Percentiles rank a stretch among this genome's conserved stretches.
phyloP scores from a whole-genome alignment of 1,284 basidiomycete genomes.

The Trichosporon sp. region DNA sequence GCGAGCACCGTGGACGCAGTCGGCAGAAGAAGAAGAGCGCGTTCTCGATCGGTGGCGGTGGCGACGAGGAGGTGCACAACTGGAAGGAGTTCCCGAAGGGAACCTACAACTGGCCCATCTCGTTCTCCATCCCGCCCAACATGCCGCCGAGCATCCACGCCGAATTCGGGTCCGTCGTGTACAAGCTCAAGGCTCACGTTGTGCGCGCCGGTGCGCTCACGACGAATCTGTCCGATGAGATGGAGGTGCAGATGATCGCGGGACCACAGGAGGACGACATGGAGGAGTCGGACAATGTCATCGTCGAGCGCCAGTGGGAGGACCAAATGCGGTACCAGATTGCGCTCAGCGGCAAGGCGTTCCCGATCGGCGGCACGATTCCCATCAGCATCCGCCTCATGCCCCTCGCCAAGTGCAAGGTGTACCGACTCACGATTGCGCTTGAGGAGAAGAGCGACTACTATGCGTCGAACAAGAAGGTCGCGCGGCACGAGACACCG shows the following conservation, averaged over 20 bases:
- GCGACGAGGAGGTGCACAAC: conserved; percentile 59
- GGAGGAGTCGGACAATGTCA: conserved; percentile 78
- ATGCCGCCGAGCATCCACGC: conserved; percentile 79
- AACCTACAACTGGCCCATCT: conserved; percentile 93
- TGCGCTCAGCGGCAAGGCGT: conserved; percentile 75
- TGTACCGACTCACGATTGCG: conserved; percentile 74
- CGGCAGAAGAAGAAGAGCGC: conserved; percentile 42
- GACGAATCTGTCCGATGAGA: conserved; percentile 68
- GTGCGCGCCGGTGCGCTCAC: conserved; percentile 81
- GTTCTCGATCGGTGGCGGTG: conserved; percentile 59
- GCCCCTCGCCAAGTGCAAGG: conserved; percentile 80
- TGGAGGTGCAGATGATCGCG: conserved; percentile 77
- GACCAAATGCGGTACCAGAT: conserved; percentile 78
- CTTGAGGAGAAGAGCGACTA: conserved; percentile 87
- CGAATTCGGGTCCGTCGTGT: conserved; percentile 76
- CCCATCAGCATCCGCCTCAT: conserved; percentile 80
- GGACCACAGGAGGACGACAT: conserved; percentile 74
- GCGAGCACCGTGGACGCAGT: conserved; percentile 52
- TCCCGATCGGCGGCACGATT: conserved; percentile 79
- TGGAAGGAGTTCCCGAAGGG: conserved; percentile 93
- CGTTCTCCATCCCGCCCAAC: conserved; percentile 78
- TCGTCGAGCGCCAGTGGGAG: conserved; percentile 91
- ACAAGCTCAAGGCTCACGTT: conserved; percentile 80
- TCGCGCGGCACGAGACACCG: conserved; percentile 75
- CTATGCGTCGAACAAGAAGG: conserved; percentile 68